A percentile compares a stretch with the other conserved stretches of the same genome.
Evolutionary conservation across 2,329 filamentous ascomycete species (phyloP).

Genomic region (Hortaea werneckii): DNA sequence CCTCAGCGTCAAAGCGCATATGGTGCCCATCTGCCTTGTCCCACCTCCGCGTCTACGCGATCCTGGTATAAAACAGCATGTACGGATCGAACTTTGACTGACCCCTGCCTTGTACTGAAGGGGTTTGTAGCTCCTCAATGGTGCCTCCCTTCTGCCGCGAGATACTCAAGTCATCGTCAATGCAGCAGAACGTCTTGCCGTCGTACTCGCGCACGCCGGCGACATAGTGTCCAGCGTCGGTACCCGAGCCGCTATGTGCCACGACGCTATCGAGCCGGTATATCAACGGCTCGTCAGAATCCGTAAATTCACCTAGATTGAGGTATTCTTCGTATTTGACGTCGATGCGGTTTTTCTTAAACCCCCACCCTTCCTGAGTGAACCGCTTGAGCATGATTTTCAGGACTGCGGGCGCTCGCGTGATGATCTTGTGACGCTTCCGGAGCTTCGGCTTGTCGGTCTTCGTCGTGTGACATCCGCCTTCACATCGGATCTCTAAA

Average conservation of each 20-base stretch:
- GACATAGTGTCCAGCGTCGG: constrained; percentile 11
- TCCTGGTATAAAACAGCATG: background rate
- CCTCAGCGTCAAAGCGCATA: too few relatives aligned
- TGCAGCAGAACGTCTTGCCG: constrained; percentile 1
- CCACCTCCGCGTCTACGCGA: too few relatives aligned
- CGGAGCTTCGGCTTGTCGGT: too few relatives aligned
- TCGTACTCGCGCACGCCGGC: constrained; percentile 15
- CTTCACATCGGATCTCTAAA: too few relatives aligned
- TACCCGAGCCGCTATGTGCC: constrained; percentile 7
- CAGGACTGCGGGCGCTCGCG: too few relatives aligned
- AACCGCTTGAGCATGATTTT: too few relatives aligned
- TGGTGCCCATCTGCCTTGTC: too few relatives aligned
- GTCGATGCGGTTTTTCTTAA: too few relatives aligned
- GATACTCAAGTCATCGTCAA: constrained; percentile 1
- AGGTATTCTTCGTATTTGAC: constrained; percentile 1
- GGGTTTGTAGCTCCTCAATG: background rate
- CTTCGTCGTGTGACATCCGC: too few relatives aligned
- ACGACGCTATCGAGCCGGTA: constrained; percentile 13
- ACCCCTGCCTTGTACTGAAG: background rate
- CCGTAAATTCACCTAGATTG: constrained; percentile 4
- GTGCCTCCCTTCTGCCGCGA: background rate
- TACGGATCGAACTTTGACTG: background rate
- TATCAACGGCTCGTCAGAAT: background rate
- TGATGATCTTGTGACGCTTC: too few relatives aligned
- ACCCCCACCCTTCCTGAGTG: too few relatives aligned